phyloP scores from a whole-genome alignment of 148 eudicot genomes.

The Nyssa sinensis region DNA sequence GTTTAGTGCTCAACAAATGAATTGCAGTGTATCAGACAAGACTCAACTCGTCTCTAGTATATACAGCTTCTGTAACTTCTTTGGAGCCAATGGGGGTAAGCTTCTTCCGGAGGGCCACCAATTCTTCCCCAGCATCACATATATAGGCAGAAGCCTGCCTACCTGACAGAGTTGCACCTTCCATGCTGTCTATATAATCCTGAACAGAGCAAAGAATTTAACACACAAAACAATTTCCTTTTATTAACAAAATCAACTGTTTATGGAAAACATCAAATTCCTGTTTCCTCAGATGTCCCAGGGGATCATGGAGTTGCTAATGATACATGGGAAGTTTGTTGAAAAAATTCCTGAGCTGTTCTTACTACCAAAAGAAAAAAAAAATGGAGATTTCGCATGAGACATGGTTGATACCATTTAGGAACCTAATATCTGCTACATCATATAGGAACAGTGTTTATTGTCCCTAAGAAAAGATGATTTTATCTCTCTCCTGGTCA shows the following conservation, averaged over 20 bases:
- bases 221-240: too few relatives aligned
- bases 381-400: not conserved
- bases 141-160: slow-evolving; percentile 88
- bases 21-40: slow-evolving; percentile 36
- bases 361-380: too few relatives aligned
- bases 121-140: slow-evolving; percentile 86
- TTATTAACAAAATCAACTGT: not conserved
- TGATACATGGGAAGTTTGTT: not conserved
- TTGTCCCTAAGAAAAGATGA: too few relatives aligned
- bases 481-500: too few relatives aligned
- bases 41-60: slow-evolving; percentile 37
- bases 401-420: too few relatives aligned
- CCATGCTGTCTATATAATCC: slow-evolving; percentile 99
- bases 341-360: not conserved
- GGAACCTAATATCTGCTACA: not conserved
- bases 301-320: too few relatives aligned
- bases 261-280: not conserved
- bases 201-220: slow-evolving; percentile 19
- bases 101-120: slow-evolving; percentile 49
- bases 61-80: slow-evolving; percentile 27
- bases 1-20: not conserved
- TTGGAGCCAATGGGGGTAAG: slow-evolving; percentile 39
- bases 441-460: not conserved
- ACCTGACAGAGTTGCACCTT: slow-evolving; percentile 95
- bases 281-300: too few relatives aligned